Conservation (phyloP, 148 eudicot species). For the Nepenthes mirabilis region DNA sequence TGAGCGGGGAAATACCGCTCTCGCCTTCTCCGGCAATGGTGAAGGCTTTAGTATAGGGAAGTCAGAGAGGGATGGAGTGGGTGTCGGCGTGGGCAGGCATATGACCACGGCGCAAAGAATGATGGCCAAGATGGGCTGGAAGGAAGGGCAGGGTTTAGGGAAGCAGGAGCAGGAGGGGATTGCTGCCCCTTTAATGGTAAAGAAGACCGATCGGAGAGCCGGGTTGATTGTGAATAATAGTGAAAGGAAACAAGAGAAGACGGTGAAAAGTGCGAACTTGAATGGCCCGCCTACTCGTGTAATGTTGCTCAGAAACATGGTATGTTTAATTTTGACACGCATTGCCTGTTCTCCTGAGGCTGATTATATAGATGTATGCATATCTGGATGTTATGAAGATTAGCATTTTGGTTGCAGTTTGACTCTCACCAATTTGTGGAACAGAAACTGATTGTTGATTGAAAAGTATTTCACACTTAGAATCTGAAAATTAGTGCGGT, state of each 20-base stretch:
- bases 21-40: conserved; percentile 34
- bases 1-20: conserved; percentile 29
- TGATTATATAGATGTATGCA: too few species aligned
- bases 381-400: too few species aligned
- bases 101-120: conserved; percentile 96
- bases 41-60: conserved; percentile 73
- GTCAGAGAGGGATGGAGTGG: conserved; percentile 79
- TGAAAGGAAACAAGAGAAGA: conserved; percentile 44
- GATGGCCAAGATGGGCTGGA: conserved; percentile 99
- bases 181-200: conserved; percentile 81
- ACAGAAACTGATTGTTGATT: too few species aligned
- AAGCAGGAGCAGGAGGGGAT: conserved; percentile 80
- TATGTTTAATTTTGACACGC: conserved; percentile 15
- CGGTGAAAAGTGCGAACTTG: conserved; percentile 67
- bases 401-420: too few species aligned
- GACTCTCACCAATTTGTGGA: too few species aligned
- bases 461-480: too few species aligned
- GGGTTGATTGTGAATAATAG: conserved; percentile 88
- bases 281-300: conserved; percentile 74
- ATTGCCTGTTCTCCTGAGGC: not conserved
- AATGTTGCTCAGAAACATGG: conserved; percentile 82
- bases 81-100: conserved; percentile 87
- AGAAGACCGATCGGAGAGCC: conserved; percentile 79
- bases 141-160: conserved; percentile 86
- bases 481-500: too few species aligned